A percentile compares a stretch with the other conserved stretches of the same genome.
These are phyloP conservation scores for Beauveria caledonica DNA, from an alignment of 2,329 filamentous ascomycete genomes.

Conservation along the genomic window DNA sequence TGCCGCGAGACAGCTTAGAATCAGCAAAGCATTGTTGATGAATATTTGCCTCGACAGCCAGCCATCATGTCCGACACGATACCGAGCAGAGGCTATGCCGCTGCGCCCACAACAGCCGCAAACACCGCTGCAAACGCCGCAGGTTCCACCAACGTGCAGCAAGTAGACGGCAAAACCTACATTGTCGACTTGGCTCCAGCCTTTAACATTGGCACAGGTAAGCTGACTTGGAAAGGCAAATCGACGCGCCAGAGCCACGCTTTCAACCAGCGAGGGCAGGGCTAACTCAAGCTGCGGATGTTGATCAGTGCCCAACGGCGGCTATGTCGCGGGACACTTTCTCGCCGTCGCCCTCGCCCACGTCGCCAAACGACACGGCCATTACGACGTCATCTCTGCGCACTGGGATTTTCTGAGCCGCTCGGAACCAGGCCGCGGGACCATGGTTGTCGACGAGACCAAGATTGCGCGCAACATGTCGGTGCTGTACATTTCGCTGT, in stretches of 20 bases:
- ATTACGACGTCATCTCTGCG: constrained; percentile 30
- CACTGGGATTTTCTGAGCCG: constrained; percentile 35
- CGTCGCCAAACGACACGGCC: constrained; percentile 21
- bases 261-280: not conserved
- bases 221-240: not conserved
- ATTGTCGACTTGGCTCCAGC: constrained; percentile 2
- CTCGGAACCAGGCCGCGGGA: constrained; percentile 28
- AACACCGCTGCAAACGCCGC: not conserved
- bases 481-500: constrained; percentile 34
- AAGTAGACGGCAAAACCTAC: not conserved
- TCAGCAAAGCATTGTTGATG: not conserved
- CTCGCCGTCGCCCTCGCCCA: constrained; percentile 28
- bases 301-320: constrained; percentile 35
- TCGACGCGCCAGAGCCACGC: no score
- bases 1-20: not conserved
- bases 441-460: constrained; percentile 31
- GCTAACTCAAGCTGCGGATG: no score
- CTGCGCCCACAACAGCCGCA: no score
- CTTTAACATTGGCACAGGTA: constrained; percentile 13
- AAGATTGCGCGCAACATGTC: constrained; percentile 34
- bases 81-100: not conserved
- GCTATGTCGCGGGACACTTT: constrained; percentile 35
- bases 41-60: not conserved
- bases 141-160: not conserved
- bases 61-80: not conserved